Evolutionary conservation across 371 early-diverging fungal genomes (phyloP), one percentile per base, ranked within the genome.

Genomic region (Mortierella sp.): DNA sequence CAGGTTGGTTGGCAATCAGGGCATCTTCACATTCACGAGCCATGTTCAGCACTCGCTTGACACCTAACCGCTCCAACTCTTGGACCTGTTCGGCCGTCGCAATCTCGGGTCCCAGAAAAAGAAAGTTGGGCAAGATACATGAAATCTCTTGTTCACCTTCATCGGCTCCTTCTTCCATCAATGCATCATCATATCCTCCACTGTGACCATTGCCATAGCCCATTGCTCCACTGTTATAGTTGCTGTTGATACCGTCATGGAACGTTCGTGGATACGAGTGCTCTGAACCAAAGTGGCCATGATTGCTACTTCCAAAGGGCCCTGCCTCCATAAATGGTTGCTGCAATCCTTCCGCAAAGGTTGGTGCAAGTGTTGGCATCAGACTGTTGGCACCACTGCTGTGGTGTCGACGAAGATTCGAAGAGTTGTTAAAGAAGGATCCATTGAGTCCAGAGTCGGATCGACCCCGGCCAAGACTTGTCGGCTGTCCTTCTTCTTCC

Each of bases 1-100:
- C 69, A 12, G 65, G 47, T 0, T 81, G 81, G 28, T 84, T 68
- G 26, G 50, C 45, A 5, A 83, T 50, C 23, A 90, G 74, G 75
- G 81, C 74, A 66, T 90, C 89, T n/a, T 85, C 76, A 30, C 90
- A 90, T 61, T 90, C 90, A 50, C 85, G 87, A 0, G 90, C 90
- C 90, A 90, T 90, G 68, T 90, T 90, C 18, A 90, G 66, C 18
- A 89, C 85, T 2, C 90, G 75, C 47, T 77, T 79, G 53, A 90
- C 83, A 5, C 75, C 74, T 29, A 86, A 74, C 21, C 67, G 62
- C 51, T 86, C 70, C 28, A 88, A 65, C 55, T 84, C 80, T 25
- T 80, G 70, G 3, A 87, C 87, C 60, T 90, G 88, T n/a, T 87
- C 86, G 0, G 55, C 46, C 4, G 83, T 87, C 16, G 83, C 86